Conservation (phyloP, 192 early-diverging fungal species). For the Gonapodya sp. region DNA sequence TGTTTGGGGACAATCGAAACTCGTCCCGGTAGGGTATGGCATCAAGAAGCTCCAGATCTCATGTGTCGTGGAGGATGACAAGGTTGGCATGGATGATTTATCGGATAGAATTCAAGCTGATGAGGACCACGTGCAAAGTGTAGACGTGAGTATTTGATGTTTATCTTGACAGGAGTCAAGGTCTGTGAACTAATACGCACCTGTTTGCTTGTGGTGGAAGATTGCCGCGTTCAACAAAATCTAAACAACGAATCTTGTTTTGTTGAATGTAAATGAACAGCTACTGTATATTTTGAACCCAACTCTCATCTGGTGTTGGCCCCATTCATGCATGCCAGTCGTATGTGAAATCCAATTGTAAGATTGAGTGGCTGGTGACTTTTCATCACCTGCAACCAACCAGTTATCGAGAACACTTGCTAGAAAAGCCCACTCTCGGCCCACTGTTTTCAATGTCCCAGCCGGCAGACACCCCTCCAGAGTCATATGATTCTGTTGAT, state of each 20-base stretch:
- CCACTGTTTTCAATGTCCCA: too few species aligned
- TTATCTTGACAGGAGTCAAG: too few species aligned
- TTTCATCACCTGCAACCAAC: too few species aligned
- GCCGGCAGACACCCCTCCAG: too few species aligned
- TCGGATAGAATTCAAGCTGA: constrained; percentile 65
- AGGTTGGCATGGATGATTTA: constrained; percentile 79
- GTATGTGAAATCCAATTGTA: too few species aligned
- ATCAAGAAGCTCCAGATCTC: constrained; percentile 94
- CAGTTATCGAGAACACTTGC: too few species aligned
- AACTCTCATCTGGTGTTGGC: too few species aligned
- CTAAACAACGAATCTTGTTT: constrained; percentile 32
- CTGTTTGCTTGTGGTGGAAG: not conserved
- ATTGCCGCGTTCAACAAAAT: constrained; percentile 76
- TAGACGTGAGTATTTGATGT: constrained; percentile 55
- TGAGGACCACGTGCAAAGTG: constrained; percentile 86
- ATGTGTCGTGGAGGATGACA: constrained; percentile 86
- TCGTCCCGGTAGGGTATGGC: constrained; percentile 81
- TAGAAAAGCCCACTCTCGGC: too few species aligned
- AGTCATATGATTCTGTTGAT: not conserved
- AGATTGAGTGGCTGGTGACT: too few species aligned
- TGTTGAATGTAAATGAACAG: not conserved
- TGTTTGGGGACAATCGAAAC: constrained; percentile 70
- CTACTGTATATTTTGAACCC: too few species aligned
- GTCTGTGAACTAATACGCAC: not conserved
- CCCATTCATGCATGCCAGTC: too few species aligned